phyloP scores from a whole-genome alignment of 305 asterid species.

The Fraxinus platypoda region DNA sequence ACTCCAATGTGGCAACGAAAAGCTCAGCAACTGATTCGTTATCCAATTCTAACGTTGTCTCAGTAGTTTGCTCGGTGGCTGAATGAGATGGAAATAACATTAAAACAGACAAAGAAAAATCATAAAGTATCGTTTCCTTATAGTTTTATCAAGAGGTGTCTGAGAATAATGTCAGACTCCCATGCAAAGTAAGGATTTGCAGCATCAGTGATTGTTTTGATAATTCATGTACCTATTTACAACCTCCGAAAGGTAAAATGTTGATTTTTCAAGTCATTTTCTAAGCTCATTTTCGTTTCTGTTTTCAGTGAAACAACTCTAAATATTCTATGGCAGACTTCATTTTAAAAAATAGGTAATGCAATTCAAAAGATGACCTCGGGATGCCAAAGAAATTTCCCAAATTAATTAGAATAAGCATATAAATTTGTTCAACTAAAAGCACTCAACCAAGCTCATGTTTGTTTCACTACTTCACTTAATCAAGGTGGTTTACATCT shows the following conservation, averaged over 20 bases:
- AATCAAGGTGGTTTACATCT: neutral
- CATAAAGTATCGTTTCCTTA: constrained; percentile 10
- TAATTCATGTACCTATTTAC: neutral
- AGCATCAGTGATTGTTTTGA: neutral
- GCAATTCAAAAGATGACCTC: neutral
- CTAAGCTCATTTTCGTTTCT: neutral
- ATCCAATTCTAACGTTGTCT: constrained; percentile 39
- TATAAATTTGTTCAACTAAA: neutral
- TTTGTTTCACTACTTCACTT: neutral
- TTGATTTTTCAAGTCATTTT: neutral
- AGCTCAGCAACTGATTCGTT: constrained; percentile 86
- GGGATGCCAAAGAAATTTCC: neutral
- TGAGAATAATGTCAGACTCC: neutral
- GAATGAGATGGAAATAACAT: constrained; percentile 32
- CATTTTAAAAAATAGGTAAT: neutral
- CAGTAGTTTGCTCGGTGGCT: constrained; percentile 47
- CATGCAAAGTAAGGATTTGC: constrained; percentile 8
- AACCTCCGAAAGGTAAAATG: neutral
- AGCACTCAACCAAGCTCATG: neutral
- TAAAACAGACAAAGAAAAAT: constrained; percentile 8
- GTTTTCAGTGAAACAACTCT: neutral
- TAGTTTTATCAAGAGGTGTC: constrained; percentile 1
- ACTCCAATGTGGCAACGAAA: constrained; percentile 86
- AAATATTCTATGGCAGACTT: neutral
- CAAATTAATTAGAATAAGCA: neutral